Conservation (phyloP, 306 rosid species). For the Castanopsis chinensis region DNA sequence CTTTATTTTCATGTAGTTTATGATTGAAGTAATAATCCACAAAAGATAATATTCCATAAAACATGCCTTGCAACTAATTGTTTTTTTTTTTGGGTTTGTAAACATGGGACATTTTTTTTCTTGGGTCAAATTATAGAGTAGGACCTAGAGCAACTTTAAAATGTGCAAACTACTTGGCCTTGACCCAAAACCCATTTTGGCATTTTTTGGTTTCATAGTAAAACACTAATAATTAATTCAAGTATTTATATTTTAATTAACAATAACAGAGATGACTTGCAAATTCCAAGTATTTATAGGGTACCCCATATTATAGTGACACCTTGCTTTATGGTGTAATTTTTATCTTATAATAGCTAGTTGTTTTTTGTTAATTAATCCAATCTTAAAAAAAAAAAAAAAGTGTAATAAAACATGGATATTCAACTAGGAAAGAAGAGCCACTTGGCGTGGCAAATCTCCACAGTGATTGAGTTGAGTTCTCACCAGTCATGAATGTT, state of each 20-base stretch:
- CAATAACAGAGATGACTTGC: conserved; percentile 64
- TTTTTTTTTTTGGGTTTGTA: too few relatives aligned
- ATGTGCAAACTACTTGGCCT: neutral
- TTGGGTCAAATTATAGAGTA: neutral
- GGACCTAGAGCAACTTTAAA: neutral
- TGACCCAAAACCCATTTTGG: neutral
- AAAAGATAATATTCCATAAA: neutral
- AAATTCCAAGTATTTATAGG: conserved; percentile 41
- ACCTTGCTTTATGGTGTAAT: neutral
- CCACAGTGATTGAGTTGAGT: too few relatives aligned
- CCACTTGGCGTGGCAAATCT: too few relatives aligned
- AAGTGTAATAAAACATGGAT: too few relatives aligned
- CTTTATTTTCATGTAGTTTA: conserved; percentile 22
- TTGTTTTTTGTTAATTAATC: too few relatives aligned
- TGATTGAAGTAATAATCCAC: conserved; percentile 24
- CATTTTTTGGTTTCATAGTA: neutral
- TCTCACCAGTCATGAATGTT: too few relatives aligned
- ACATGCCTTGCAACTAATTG: too few relatives aligned
- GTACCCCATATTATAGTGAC: neutral
- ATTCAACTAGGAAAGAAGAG: too few relatives aligned
- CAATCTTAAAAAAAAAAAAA: too few relatives aligned
- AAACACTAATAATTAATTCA: neutral
- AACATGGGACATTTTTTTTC: neutral
- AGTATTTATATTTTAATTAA: neutral
- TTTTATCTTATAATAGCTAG: neutral